phyloP scores from a whole-genome alignment of 1,284 basidiomycete genomes.

The Tylopilus orsonianus region DNA sequence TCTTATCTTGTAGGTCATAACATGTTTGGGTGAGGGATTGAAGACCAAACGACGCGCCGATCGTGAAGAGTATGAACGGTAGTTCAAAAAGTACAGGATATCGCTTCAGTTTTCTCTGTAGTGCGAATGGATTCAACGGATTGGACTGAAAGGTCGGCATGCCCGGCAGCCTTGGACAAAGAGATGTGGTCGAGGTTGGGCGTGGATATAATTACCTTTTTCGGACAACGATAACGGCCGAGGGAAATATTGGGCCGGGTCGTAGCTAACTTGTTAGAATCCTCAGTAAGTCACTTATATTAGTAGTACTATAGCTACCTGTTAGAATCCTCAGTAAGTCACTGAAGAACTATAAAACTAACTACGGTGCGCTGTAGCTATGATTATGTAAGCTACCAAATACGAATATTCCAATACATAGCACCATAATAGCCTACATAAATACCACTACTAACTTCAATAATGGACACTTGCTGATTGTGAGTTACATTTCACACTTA shows the following conservation, averaged over 20 bases:
- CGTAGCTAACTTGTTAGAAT: background rate
- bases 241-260: background rate
- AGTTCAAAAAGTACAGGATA: slow-evolving; percentile 79
- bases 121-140: slow-evolving; percentile 45
- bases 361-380: no score
- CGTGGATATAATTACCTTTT: no score
- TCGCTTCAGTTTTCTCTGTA: slow-evolving; percentile 50
- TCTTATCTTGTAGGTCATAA: slow-evolving; percentile 86
- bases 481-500: slow-evolving; percentile 23
- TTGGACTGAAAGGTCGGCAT: slow-evolving; percentile 61
- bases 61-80: slow-evolving; percentile 85
- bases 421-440: no score
- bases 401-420: no score
- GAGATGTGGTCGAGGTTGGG: no score
- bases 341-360: no score
- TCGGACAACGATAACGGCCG: slow-evolving; percentile 2
- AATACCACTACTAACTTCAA: no score
- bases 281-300: no score
- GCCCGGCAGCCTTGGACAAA: no score
- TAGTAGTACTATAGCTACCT: no score
- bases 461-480: slow-evolving; percentile 44
- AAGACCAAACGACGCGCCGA: slow-evolving; percentile 83
- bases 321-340: no score
- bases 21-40: slow-evolving; percentile 85
- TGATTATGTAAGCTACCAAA: no score